Conservation (phyloP, 2,329 filamentous ascomycete species). For the Stagonosporopsis vannaccii region DNA sequence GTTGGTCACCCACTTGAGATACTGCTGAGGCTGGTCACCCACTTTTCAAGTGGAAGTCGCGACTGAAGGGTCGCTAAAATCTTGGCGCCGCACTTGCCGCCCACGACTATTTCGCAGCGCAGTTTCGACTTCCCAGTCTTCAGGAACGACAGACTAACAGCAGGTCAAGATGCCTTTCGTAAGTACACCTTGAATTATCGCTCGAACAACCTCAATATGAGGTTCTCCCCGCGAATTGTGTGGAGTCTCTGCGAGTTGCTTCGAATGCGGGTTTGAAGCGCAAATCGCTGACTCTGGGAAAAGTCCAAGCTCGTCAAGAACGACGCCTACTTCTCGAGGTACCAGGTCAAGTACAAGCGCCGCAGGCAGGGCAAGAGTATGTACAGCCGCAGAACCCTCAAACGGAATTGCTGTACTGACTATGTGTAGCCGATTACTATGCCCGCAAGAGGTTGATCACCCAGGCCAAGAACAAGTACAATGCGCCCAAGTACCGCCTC, state of each 20-base stretch:
- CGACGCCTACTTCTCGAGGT: conserved; percentile 99
- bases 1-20: conserved; percentile 7
- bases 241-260: conserved; percentile 81
- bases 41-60: conserved; percentile 19
- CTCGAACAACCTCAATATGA: conserved; percentile 25
- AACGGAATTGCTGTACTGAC: conserved; percentile 57
- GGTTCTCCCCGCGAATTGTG: conserved; percentile 40
- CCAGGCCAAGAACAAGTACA: conserved; percentile 99
- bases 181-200: conserved; percentile 47
- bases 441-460: conserved; percentile 99
- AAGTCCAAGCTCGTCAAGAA: conserved; percentile 97
- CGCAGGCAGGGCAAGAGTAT: conserved; percentile 97
- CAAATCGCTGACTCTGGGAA: conserved; percentile 98
- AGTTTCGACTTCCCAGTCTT: conserved; percentile 31
- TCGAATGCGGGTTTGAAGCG: conserved; percentile 90
- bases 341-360: conserved; percentile 99
- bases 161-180: conserved; percentile 57
- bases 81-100: conserved; percentile 25
- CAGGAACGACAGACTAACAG: conserved; percentile 36
- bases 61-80: conserved; percentile 23
- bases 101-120: conserved; percentile 25
- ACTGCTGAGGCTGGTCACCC: conserved; percentile 30
- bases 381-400: conserved; percentile 51
- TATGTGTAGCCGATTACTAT: conserved; percentile 90
- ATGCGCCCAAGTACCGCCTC: conserved; percentile 99